Base-by-base conservation (phyloP, 768 basidiomycete genomes). In the Krasilnikovozyma curviuscula region DNA sequence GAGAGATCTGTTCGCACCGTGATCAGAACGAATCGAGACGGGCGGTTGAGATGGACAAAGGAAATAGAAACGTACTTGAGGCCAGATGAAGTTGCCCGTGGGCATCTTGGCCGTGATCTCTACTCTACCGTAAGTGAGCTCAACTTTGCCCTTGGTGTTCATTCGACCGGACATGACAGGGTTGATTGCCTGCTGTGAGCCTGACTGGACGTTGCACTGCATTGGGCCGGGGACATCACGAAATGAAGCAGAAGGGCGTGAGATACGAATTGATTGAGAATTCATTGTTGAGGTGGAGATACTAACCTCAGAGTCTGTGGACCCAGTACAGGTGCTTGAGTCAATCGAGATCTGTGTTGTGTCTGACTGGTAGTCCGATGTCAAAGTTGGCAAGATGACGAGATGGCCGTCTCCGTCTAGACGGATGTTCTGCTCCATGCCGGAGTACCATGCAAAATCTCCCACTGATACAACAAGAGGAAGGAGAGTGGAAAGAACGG, bases 361-460 rank as follows among this genome's bases (percentile, higher is more conserved):
- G n/a, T n/a, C n/a, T n/a, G n/a, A n/a, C n/a, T 38, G 16, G 47
- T 69, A 64, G 55, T 81, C 78, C 2, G 77, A 72, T 0, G 83
- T 86, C 41, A 88, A 70, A 2, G 84, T 88, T 7, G 85, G 85
- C 4, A 82, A 75, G 56, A 89, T 72, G 66, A 84, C 82, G 31
- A 88, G 73, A 40, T 69, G 68, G 4, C 78, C 79, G 57, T 84
- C 69, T 37, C 72, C 61, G 31, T 85, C 69, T n/a, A 40, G 14
- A 40, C 24, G 42, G 19, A 23, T 1, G 40, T 48, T 48, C 6
- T 21, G 9, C 9, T 29, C 18, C 40, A 40, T n/a, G 40, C 29
- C 31, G 39, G 28, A 24, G 39, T 31, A 41, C 18, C 43, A n/a
- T 44, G 5, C 16, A 18, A 30, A 13, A 19, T n/a, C n/a, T n/a